Conservation (phyloP, 1,284 basidiomycete species). For the Tilletia horrida region DNA sequence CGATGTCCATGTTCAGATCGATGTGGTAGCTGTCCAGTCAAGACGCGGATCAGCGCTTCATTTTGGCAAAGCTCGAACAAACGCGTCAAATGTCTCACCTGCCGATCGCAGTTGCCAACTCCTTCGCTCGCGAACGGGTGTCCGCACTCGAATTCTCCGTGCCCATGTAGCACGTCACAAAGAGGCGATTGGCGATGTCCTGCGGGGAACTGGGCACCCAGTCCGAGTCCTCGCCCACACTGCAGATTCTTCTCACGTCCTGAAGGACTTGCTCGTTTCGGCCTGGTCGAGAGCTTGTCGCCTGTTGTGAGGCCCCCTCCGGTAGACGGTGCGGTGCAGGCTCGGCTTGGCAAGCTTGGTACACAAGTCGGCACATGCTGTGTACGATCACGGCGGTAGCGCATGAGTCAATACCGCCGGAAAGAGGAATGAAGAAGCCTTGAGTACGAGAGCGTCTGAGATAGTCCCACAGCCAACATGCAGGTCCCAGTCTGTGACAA, state of each 20-base stretch:
- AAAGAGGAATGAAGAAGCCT: constrained; percentile 93
- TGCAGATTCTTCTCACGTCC: constrained; percentile 83
- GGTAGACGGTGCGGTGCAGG: background rate
- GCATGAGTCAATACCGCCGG: constrained; percentile 96
- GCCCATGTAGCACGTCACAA: constrained; percentile 99
- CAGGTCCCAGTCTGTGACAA: constrained; percentile 74
- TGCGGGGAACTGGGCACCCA: constrained; percentile 81
- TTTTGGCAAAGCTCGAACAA: too few relatives aligned
- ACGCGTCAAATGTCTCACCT: too few relatives aligned
- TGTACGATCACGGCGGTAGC: constrained; percentile 91
- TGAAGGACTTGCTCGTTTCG: constrained; percentile 79
- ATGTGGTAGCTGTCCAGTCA: constrained; percentile 66
- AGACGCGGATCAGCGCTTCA: too few relatives aligned
- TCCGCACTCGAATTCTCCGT: constrained; percentile 89
- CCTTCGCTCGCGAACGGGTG: constrained; percentile 79
- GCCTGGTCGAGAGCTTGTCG: constrained; percentile 5
- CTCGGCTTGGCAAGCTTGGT: constrained; percentile 64
- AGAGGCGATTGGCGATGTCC: constrained; percentile 80
- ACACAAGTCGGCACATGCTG: constrained; percentile 90
- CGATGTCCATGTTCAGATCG: constrained; percentile 91
- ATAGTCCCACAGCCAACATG: constrained; percentile 99
- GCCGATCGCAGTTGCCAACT: constrained; percentile 81
- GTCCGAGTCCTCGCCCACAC: constrained; percentile 72
- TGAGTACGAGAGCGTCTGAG: constrained; percentile 86
- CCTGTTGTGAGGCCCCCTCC: background rate